Evolutionary conservation across 352 stramenopile genomes (phyloP).

Genomic region (Globisporangium barbulae): DNA sequence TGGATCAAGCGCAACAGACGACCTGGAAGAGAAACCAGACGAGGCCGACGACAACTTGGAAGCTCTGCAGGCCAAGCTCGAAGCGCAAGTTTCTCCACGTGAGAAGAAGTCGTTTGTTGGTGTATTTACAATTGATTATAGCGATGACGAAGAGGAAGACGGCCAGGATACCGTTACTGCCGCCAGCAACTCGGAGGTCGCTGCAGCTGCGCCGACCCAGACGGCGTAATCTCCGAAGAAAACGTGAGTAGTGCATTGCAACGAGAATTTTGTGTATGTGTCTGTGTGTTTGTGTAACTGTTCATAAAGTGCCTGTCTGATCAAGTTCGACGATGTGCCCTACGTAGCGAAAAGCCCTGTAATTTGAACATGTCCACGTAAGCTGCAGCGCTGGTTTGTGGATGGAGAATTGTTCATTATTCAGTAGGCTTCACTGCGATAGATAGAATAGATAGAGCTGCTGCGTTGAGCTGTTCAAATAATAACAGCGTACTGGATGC

Average conservation of each 20-base stretch:
- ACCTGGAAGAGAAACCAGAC: constrained; percentile 32
- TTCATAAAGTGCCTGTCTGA: background rate
- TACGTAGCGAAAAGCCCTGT: no score
- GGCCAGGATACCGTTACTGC: background rate
- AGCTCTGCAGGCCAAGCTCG: constrained; percentile 20
- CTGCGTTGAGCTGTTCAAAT: constrained; percentile 5
- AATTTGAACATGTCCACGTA: background rate
- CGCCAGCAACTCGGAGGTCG: constrained; percentile 1
- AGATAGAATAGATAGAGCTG: constrained; percentile 16
- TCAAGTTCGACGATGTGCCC: background rate
- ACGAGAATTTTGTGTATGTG: background rate
- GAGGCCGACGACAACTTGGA: constrained; percentile 32
- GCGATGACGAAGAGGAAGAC: constrained; percentile 64
- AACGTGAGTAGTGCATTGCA: constrained; percentile 10
- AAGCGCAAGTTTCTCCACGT: constrained; percentile 15
- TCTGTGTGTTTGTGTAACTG: background rate
- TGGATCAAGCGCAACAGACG: constrained; percentile 46
- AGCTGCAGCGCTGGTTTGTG: background rate
- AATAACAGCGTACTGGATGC: constrained; percentile 9
- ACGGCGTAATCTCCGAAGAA: constrained; percentile 5
- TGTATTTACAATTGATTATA: constrained; percentile 82
- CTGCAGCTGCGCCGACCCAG: constrained; percentile 8
- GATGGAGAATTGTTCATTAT: constrained; percentile 4
- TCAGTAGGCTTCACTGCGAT: constrained; percentile 10
- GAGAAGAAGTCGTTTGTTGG: constrained; percentile 57